Percentiles rank a stretch among this genome's conserved stretches.
These are phyloP conservation scores for Nakazawaea ambrosiae DNA, from an alignment of 805 yeast species.

Conservation along the genomic window DNA sequence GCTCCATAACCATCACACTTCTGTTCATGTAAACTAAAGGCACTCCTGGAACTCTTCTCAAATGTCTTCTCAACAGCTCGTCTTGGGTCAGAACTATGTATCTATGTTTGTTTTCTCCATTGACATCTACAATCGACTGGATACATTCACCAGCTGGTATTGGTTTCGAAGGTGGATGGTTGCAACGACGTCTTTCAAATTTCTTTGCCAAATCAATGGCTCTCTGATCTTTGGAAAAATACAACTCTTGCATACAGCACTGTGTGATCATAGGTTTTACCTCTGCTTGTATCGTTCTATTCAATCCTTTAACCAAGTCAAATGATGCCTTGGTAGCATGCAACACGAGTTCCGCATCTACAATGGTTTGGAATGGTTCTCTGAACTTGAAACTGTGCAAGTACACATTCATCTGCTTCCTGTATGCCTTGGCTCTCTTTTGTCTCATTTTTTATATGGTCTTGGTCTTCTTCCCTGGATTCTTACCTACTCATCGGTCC, in stretches of 20 bases:
- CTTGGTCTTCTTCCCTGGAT: not conserved
- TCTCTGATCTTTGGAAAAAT: constrained; percentile 59
- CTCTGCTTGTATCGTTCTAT: constrained; percentile 77
- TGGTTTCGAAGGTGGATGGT: constrained; percentile 63
- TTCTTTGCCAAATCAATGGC: constrained; percentile 78
- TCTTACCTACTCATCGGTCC: not conserved
- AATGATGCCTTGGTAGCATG: constrained; percentile 61
- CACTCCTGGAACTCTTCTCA: constrained; percentile 80
- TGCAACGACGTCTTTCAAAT: constrained; percentile 90
- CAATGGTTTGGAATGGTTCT: constrained; percentile 85
- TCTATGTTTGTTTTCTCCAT: constrained; percentile 82
- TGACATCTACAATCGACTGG: constrained; percentile 55
- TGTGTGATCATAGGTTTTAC: constrained; percentile 91
- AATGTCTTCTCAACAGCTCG: constrained; percentile 53
- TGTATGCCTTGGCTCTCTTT: constrained; percentile 89
- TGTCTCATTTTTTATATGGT: constrained; percentile 78
- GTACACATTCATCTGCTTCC: constrained; percentile 85
- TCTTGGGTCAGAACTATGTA: constrained; percentile 86
- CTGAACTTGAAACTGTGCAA: constrained; percentile 85
- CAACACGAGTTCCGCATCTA: constrained; percentile 73
- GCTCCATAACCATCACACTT: constrained; percentile 95
- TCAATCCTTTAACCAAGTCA: constrained; percentile 75
- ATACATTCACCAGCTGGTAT: constrained; percentile 72
- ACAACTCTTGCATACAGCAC: constrained; percentile 86
- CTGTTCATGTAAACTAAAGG: constrained; percentile 85